These are phyloP conservation scores for Hawksworthiomyces lignivorus DNA, from an alignment of 2,329 filamentous ascomycete species.

Conservation along the genomic window DNA sequence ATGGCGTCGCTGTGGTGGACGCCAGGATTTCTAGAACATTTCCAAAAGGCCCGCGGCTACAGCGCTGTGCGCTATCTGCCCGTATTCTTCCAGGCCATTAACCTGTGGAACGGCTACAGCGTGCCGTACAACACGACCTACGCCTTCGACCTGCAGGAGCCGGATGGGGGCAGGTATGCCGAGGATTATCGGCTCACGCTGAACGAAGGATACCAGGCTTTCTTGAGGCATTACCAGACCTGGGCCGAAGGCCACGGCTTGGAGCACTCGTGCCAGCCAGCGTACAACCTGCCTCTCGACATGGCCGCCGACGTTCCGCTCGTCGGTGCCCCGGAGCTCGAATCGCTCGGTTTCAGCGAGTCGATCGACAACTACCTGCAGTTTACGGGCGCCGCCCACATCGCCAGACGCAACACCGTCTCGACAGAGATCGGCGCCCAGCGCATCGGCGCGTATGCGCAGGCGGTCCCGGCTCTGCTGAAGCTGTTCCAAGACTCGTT, in stretches of 20 bases:
- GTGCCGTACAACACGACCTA: constrained; percentile 18
- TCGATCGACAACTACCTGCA: constrained; percentile 17
- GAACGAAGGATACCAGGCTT: constrained; percentile 16
- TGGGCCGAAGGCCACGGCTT: constrained; percentile 23
- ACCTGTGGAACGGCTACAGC: constrained; percentile 14
- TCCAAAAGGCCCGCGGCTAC: constrained; percentile 16
- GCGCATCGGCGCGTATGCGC: constrained; percentile 16
- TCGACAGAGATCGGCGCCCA: constrained; percentile 19
- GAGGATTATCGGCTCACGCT: constrained; percentile 18
- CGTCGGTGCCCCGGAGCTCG: constrained; percentile 18
- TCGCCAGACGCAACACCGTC: constrained; percentile 15
- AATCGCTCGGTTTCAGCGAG: constrained; percentile 19
- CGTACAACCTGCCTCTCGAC: constrained; percentile 21
- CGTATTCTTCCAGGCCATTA: constrained; percentile 17
- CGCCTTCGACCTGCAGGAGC: constrained; percentile 10
- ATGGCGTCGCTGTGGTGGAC: constrained; percentile 19
- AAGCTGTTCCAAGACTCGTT: constrained; percentile 12
- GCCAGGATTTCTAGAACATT: constrained; percentile 13
- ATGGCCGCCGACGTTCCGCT: constrained; percentile 14
- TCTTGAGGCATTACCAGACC: constrained; percentile 21
- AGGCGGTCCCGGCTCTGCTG: constrained; percentile 12
- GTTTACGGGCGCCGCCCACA: constrained; percentile 19
- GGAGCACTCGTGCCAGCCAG: constrained; percentile 18
- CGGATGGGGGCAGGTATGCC: constrained; percentile 14
- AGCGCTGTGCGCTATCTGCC: constrained; percentile 15